These are phyloP conservation scores for Apiospora kogelbergensis DNA, from an alignment of 2,329 filamentous ascomycete species.

Conservation along the genomic window DNA sequence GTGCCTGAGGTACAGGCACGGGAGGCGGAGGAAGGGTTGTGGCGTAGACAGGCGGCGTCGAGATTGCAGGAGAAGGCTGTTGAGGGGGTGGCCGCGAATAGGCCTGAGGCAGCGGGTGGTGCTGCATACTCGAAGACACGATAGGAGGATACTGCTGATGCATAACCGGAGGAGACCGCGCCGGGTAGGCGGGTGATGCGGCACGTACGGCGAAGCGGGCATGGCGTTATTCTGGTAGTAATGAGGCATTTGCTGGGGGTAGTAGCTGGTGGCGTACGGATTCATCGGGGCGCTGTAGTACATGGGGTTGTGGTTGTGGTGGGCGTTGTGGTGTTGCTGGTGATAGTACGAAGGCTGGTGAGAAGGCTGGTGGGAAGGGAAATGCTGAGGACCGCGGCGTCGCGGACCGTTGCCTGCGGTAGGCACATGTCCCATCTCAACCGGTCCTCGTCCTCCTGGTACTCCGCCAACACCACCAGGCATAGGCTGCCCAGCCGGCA, in stretches of 20 bases:
- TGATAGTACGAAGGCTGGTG: constrained; percentile 38
- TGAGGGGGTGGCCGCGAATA: constrained; percentile 44
- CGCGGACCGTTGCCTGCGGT: constrained; percentile 24
- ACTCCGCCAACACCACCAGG: constrained; percentile 39
- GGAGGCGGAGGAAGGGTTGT: constrained; percentile 42
- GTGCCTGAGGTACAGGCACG: constrained; percentile 47
- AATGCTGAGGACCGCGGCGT: constrained; percentile 28
- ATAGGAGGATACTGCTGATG: constrained; percentile 57
- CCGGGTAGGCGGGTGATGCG: constrained; percentile 7
- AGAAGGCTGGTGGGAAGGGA: constrained; percentile 37
- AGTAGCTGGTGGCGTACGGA: constrained; percentile 50
- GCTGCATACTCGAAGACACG: constrained; percentile 38
- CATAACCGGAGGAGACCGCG: constrained; percentile 29
- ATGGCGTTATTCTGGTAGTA: constrained; percentile 58
- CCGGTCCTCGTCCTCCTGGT: constrained; percentile 21
- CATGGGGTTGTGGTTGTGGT: constrained; percentile 35
- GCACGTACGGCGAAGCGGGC: constrained; percentile 41
- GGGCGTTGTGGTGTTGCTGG: constrained; percentile 42
- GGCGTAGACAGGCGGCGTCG: constrained; percentile 50
- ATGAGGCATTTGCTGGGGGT: constrained; percentile 57
- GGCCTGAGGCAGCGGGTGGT: constrained; percentile 36
- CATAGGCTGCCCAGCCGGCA: constrained; percentile 72
- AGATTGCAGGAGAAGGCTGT: constrained; percentile 52
- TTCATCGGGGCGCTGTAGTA: constrained; percentile 50
- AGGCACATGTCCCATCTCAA: constrained; percentile 32